Percentiles rank a stretch among this genome's conserved stretches.
phyloP scores from a whole-genome alignment of 441 rosid genomes.

The Euphorbia celastroides region DNA sequence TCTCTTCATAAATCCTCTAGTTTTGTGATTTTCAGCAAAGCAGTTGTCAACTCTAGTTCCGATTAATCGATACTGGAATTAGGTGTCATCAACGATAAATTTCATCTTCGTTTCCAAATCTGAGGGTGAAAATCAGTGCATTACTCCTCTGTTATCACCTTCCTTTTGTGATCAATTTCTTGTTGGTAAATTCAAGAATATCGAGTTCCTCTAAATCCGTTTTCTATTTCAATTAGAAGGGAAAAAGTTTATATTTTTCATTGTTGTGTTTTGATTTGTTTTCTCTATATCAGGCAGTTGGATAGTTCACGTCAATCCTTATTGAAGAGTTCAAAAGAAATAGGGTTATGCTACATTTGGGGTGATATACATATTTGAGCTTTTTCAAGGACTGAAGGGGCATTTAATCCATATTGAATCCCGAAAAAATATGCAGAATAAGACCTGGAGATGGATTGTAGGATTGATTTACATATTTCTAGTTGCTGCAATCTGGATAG shows the following conservation, averaged over 20 bases:
- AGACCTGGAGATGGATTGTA: constrained; percentile 68
- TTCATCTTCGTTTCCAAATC: not conserved
- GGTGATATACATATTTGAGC: constrained; percentile 14
- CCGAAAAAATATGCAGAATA: constrained; percentile 38
- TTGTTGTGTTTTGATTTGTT: constrained; percentile 4
- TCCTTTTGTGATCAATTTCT: not conserved
- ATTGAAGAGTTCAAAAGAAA: not conserved
- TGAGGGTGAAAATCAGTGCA: not conserved
- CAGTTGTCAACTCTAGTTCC: not conserved
- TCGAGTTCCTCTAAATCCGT: not conserved
- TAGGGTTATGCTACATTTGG: constrained; percentile 10
- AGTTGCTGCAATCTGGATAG: constrained; percentile 89
- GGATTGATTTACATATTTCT: constrained; percentile 73
- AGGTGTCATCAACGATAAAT: too few relatives aligned
- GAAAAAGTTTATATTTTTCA: not conserved
- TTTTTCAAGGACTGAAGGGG: constrained; percentile 10
- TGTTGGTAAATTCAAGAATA: not conserved
- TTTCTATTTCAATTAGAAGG: not conserved
- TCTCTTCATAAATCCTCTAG: not conserved
- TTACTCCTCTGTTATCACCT: not conserved
- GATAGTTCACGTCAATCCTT: not conserved
- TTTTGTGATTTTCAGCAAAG: not conserved
- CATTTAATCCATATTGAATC: constrained; percentile 17
- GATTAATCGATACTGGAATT: not conserved
- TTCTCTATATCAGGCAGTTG: not conserved